Percentiles rank a stretch among this genome's conserved stretches.
phyloP scores from a whole-genome alignment of 1,139 yeast genomes.

The Saccharomyces hybrid region DNA sequence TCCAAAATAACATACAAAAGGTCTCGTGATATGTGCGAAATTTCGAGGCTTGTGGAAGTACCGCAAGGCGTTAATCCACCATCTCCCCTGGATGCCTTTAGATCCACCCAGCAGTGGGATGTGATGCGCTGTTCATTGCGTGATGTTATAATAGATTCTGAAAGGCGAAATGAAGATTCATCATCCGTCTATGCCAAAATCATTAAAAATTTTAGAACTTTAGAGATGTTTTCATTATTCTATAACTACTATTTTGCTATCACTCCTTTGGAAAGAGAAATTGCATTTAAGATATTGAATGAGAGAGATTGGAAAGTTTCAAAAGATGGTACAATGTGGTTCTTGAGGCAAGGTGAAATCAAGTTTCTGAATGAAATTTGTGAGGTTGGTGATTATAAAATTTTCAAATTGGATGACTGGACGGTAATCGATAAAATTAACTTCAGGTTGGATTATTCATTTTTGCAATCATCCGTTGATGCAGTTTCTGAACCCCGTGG shows the following conservation, averaged over 20 bases:
- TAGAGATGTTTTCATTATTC: constrained; percentile 42
- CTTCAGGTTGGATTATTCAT: constrained; percentile 28
- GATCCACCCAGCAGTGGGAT: constrained; percentile 33
- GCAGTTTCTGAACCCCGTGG: not conserved
- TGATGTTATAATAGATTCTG: constrained; percentile 5
- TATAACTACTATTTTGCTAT: constrained; percentile 57
- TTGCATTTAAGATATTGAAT: constrained; percentile 30
- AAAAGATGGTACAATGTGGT: constrained; percentile 34
- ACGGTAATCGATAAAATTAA: constrained; percentile 32
- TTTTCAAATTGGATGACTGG: constrained; percentile 40
- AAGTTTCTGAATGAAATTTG: constrained; percentile 33
- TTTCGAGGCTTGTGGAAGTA: constrained; percentile 22
- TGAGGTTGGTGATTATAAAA: constrained; percentile 37
- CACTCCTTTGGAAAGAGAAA: constrained; percentile 44
- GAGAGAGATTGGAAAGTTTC: constrained; percentile 36
- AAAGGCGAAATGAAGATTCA: constrained; percentile 6
- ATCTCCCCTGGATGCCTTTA: constrained; percentile 31
- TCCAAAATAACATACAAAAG: constrained; percentile 26
- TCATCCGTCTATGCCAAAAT: constrained; percentile 14
- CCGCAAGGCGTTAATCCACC: constrained; percentile 32
- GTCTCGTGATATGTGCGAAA: constrained; percentile 24
- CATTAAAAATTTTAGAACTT: constrained; percentile 22
- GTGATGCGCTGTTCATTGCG: constrained; percentile 19
- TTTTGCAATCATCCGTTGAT: constrained; percentile 7
- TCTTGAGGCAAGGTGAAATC: constrained; percentile 34